These are phyloP conservation scores for Populus tomentosa DNA, from an alignment of 441 rosid species.

Conservation along the genomic window DNA sequence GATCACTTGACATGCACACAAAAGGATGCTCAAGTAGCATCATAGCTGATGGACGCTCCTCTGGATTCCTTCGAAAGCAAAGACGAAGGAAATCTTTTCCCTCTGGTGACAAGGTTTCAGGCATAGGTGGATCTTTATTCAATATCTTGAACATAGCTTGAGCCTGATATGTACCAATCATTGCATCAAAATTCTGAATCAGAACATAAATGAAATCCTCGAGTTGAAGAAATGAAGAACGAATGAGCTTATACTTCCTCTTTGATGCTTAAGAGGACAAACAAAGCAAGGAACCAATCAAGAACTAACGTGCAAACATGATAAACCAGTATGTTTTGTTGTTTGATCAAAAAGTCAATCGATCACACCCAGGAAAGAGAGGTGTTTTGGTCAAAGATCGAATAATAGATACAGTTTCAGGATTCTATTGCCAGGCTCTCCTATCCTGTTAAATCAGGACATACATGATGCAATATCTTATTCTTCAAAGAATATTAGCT, in stretches of 20 bases:
- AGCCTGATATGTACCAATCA: constrained; percentile 42
- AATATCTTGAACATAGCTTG: constrained; percentile 65
- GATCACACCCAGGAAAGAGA: background rate
- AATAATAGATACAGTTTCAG: background rate
- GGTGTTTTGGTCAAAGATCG: background rate
- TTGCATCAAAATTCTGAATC: background rate
- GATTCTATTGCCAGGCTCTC: background rate
- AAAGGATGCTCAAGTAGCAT: constrained; percentile 60
- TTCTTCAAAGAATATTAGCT: background rate
- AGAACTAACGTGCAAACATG: background rate
- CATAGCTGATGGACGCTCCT: constrained; percentile 47
- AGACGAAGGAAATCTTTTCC: constrained; percentile 54
- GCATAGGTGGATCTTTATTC: constrained; percentile 44
- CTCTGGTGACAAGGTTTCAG: constrained; percentile 47
- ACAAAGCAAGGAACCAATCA: background rate
- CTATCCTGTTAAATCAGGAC: background rate
- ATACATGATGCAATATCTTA: background rate
- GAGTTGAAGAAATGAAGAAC: background rate
- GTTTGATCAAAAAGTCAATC: background rate
- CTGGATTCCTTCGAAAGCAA: constrained; percentile 61
- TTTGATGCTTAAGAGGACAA: background rate
- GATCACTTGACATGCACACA: constrained; percentile 37
- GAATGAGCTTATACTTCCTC: background rate
- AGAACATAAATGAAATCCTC: background rate
- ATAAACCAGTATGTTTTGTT: too few species aligned